Conservation (phyloP, 495 filamentous ascomycete species). For the Saxispiralis lemnorum region DNA sequence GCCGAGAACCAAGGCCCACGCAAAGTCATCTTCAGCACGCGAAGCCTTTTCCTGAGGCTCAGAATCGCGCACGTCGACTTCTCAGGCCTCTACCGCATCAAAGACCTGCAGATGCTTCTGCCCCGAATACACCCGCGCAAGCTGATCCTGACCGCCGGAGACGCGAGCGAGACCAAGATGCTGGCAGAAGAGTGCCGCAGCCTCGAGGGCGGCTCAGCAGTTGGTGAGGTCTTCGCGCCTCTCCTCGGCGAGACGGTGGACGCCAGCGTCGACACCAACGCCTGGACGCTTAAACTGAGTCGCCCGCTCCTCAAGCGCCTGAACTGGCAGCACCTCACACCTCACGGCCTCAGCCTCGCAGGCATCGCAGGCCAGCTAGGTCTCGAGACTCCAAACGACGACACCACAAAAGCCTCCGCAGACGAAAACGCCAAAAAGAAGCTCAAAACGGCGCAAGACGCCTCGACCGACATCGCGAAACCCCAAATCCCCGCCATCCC, state of each 20-base stretch:
- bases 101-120: conserved; percentile 82
- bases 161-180: conserved; percentile 51
- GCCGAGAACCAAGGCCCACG: conserved; percentile 38
- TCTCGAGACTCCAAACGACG: conserved; percentile 19
- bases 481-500: conserved; percentile 29
- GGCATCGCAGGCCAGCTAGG: conserved; percentile 55
- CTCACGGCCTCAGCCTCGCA: conserved; percentile 65
- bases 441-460: conserved; percentile 24
- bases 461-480: conserved; percentile 5
- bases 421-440: conserved; percentile 48
- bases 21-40: conserved; percentile 45
- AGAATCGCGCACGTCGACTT: conserved; percentile 81
- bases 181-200: conserved; percentile 61
- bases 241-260: conserved; percentile 50
- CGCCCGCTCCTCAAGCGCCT: conserved; percentile 64
- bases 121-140: conserved; percentile 88
- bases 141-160: conserved; percentile 72
- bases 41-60: conserved; percentile 46
- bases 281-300: conserved; percentile 83
- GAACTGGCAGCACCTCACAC: conserved; percentile 74
- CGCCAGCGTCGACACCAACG: conserved; percentile 92
- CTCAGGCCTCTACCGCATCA: conserved; percentile 77
- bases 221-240: conserved; percentile 49
- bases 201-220: conserved; percentile 16
- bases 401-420: conserved; percentile 13